Base-by-base conservation (phyloP, 2,329 filamentous ascomycete species). In the Cytospora chrysosperma region DNA sequence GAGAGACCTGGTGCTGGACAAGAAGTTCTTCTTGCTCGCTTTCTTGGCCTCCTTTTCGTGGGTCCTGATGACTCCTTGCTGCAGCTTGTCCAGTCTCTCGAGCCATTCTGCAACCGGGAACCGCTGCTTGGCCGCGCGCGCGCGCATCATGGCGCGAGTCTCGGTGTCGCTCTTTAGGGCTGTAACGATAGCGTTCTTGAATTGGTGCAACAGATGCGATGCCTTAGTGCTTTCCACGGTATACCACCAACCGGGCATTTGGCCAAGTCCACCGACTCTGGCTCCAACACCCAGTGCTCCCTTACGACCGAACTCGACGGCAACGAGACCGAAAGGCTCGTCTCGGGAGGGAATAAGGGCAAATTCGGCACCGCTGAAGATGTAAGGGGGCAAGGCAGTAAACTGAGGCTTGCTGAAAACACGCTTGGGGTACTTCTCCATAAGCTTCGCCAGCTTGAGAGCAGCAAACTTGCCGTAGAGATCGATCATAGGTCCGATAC, bases 181-280 rank as follows among this genome's bases (percentile, higher is more conserved):
- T 56, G 80, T 79, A 30, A 83, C 76, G 65, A 89, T 87, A 12
- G 86, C 85, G 65, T 81, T 78, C 72, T 85, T 86, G 77, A 89
- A 88, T 69, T 89, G 87, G 43, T 83, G 81, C 63, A 88, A 76
- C 55, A 88, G 74, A 74, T 89, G 86, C 37, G 80, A 80, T 2
- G 64, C 64, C 4, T 84, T 85, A 4, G 81, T 85, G 0, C 84
- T 87, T 70, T 89, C 86, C 56, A 89, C 83, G 0, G 87, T 88
- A 72, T 84, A 89, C 87, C 87, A 89, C 84, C 86, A 89, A 40
- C 87, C 87, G 21, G 87, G 86, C 85, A 88, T 88, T 70, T 87
- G 84, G 24, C 86, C 85, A 19, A 88, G 78, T 59, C 86, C 86
- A 67, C 86, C 86, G 40, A 89, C 86, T 63, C 85, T 78, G 49